Conservation (phyloP, 352 stramenopile genomes). For the Thraustochytrium sp. region DNA sequence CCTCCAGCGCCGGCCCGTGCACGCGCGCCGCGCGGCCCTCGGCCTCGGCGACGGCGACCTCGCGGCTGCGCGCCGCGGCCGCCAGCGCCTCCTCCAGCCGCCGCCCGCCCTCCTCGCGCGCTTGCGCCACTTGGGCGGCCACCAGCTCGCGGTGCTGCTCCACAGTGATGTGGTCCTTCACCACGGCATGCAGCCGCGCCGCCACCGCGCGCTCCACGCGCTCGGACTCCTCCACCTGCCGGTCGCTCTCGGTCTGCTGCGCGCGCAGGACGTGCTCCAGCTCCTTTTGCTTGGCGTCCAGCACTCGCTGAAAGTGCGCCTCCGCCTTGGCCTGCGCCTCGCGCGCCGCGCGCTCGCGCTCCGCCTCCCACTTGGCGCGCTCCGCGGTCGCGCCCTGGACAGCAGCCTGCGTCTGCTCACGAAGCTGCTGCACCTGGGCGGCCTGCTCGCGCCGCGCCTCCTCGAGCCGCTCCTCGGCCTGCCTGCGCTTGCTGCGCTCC, state of each 20-base stretch:
- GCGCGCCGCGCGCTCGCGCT: constrained; percentile 7
- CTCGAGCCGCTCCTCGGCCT: background rate
- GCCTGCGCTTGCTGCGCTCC: background rate
- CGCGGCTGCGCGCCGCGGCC: background rate
- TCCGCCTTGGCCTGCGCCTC: background rate
- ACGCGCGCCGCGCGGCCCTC: background rate
- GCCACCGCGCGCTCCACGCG: background rate
- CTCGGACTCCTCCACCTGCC: constrained; percentile 3
- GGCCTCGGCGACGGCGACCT: background rate
- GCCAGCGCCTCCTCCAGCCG: background rate
- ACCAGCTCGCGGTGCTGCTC: constrained; percentile 17
- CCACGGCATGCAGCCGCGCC: background rate
- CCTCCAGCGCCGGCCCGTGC: background rate
- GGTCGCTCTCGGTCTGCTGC: background rate
- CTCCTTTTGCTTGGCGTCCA: constrained; percentile 31
- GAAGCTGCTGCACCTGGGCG: background rate
- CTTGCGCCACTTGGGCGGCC: background rate
- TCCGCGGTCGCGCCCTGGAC: background rate
- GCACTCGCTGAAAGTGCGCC: constrained; percentile 6
- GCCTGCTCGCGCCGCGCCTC: background rate
- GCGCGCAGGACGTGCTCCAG: background rate
- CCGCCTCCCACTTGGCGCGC: background rate
- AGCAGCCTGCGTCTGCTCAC: background rate
- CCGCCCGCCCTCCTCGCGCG: background rate
- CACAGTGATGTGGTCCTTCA: constrained; percentile 28